Base-by-base conservation (phyloP, 352 stramenopile genomes). In the Phytopythium oedochilum region DNA sequence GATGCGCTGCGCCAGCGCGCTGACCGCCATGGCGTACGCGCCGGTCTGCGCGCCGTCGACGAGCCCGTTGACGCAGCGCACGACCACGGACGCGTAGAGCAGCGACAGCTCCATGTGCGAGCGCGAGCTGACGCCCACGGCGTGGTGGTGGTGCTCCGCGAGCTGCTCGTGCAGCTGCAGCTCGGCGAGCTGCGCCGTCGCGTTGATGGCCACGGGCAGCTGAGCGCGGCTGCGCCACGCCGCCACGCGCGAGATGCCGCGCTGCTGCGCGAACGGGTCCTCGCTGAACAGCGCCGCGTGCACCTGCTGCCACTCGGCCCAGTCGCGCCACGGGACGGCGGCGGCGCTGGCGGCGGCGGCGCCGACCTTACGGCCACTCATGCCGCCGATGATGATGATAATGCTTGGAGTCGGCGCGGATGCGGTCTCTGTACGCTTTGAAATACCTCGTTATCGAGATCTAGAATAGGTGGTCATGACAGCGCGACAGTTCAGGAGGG, bases 51-150 rank as follows among this genome's bases (percentile, higher is more conserved):
- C 83, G 17, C 74, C 73, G 40, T 94, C 84, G 0, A 94, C 84
- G 18, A 94, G 66, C 0, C 84, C 84, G n/a, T 94, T 94, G 31
- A 94, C 84, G 40, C 84, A 94, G 29, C 84, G 84, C 29, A 94
- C 73, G 17, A 94, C 57, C 17, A 73, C 67, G 22, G 66, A 76
- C 14, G 79, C 60, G 53, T 92, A 89, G 42, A 86, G 60, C 12
- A 94, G 68, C 23, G 76, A 86, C 18, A 94, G 68, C 55, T 94
- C 84, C 65, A 88, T 87, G 52, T 92, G 73, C 15, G 84, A 94
- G 17, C 84, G 78, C 14, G 80, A 80, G 45, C 72, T 86, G 20
- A 85, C 69, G 50, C 82, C 84, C 31, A 90, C 65, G 11, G 69
- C 73, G 61, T 90, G 80, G 51, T 86, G 66, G 40, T 88, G 76